These are phyloP conservation scores for Xanthoconium separans DNA, from an alignment of 1,284 basidiomycete species.

Conservation along the genomic window DNA sequence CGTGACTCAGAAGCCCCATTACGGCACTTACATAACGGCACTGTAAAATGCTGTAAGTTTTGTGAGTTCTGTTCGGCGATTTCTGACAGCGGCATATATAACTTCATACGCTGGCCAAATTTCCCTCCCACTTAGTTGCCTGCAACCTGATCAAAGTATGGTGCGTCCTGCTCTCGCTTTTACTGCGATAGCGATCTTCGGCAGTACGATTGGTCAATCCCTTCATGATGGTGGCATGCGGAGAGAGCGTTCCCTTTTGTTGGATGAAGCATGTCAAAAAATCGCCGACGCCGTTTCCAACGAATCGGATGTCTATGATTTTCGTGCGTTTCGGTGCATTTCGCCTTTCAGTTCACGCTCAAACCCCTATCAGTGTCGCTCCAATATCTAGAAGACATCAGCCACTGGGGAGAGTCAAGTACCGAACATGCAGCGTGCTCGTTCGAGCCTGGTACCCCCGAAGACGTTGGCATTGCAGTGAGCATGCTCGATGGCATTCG, in stretches of 20 bases:
- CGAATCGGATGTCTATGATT: conserved; percentile 18
- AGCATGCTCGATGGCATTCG: conserved; percentile 7
- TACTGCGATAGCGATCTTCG: neutral
- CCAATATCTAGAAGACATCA: conserved; percentile 40
- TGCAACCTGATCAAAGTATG: neutral
- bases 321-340: neutral
- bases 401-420: conserved; percentile 49
- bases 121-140: too few species aligned
- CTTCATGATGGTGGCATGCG: neutral
- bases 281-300: conserved; percentile 9
- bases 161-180: neutral
- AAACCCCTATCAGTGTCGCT: conserved; percentile 3
- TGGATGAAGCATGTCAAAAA: neutral
- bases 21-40: too few species aligned
- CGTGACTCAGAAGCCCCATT: too few species aligned
- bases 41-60: too few species aligned
- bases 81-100: too few species aligned
- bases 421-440: conserved; percentile 43
- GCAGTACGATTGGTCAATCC: neutral
- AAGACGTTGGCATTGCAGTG: conserved; percentile 47
- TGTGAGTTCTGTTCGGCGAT: too few species aligned
- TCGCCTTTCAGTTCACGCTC: neutral
- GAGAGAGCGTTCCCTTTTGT: neutral
- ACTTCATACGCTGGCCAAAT: too few species aligned
- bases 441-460: conserved; percentile 48